Conservation (phyloP, 257 asterid genomes). For the Thymus mandschuricus region DNA sequence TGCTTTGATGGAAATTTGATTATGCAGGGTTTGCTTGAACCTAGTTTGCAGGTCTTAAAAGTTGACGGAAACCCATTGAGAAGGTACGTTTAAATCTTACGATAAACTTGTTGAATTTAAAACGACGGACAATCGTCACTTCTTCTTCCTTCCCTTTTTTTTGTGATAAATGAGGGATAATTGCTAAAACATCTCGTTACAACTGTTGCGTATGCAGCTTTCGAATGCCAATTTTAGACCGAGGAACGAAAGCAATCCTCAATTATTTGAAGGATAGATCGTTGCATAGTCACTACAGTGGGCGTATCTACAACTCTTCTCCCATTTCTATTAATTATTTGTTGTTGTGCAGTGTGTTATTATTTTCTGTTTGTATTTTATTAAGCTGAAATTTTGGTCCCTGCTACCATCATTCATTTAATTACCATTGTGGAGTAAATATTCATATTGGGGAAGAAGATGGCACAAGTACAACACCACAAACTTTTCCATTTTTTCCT, state of each 20-base stretch:
- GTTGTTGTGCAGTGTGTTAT: too few relatives aligned
- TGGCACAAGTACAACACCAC: too few relatives aligned
- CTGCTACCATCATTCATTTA: too few relatives aligned
- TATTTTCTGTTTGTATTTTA: too few relatives aligned
- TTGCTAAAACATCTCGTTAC: neutral
- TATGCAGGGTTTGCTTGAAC: slow-evolving; percentile 90
- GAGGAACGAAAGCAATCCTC: slow-evolving; percentile 87
- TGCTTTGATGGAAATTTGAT: slow-evolving; percentile 21
- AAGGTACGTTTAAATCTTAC: slow-evolving; percentile 61
- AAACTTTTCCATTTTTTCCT: too few relatives aligned
- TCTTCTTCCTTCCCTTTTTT: too few relatives aligned
- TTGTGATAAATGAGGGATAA: neutral
- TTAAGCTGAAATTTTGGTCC: too few relatives aligned
- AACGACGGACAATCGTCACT: neutral
- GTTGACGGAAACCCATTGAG: slow-evolving; percentile 92
- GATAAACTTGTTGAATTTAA: neutral
- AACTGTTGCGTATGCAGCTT: slow-evolving; percentile 51
- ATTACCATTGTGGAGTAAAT: too few relatives aligned
- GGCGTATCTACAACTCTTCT: too few relatives aligned
- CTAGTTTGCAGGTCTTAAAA: slow-evolving; percentile 75
- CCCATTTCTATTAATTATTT: too few relatives aligned
- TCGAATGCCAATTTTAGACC: slow-evolving; percentile 81
- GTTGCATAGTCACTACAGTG: slow-evolving; percentile 59
- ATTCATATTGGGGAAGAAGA: too few relatives aligned
- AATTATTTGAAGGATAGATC: slow-evolving; percentile 77